Evolutionary conservation across 805 yeast genomes (phyloP), one percentile per base, ranked within the genome.

Genomic region (Lachancea meyersii): DNA sequence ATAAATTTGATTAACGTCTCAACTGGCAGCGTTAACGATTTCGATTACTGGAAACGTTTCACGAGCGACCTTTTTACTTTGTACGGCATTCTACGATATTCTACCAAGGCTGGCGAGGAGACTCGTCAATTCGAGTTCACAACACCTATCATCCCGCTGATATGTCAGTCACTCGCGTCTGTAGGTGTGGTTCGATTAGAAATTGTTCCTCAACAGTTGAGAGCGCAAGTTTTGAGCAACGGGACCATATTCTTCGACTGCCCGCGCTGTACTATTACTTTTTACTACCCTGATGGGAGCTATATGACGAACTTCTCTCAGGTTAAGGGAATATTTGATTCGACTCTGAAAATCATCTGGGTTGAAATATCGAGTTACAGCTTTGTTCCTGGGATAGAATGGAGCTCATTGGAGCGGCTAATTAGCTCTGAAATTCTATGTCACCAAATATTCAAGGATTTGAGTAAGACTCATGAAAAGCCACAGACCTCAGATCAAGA

Each of bases 251-350:
- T 72, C 41, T 58, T 80, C 26, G 81, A 77, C 31, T 72, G 80
- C 37, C 68, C 77, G 10, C 65, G 76, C 34, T 67, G 73, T 27
- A 63, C 74, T 1, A 60, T 73, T 35, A 66, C 73, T 14, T 74
- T 71, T 49, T 69, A 74, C 59, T 84, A 78, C 55, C 61, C 66
- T 2, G 95, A 86, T 61, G 94, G 93, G 0, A 79, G 89, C 2
- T 72, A 73, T 50, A 77, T 84, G 7, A 72, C 76, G 8, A 73
- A 81, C 37, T 68, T 70, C 44, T 86, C 91, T 0, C 76, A 75
- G 16, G 62, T 80, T 32, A 77, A 78, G 48, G 76, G 84, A 8
- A 67, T 77, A 5, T 74, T 86, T 64, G 80, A 77, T 54, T 68
- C 80, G 24, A 74, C 72, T 40, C 65, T 85, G 47, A 73, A 76